These are phyloP conservation scores for Acanthamoeba healyi DNA, from an alignment of 208 protist species.

Conservation along the genomic window DNA sequence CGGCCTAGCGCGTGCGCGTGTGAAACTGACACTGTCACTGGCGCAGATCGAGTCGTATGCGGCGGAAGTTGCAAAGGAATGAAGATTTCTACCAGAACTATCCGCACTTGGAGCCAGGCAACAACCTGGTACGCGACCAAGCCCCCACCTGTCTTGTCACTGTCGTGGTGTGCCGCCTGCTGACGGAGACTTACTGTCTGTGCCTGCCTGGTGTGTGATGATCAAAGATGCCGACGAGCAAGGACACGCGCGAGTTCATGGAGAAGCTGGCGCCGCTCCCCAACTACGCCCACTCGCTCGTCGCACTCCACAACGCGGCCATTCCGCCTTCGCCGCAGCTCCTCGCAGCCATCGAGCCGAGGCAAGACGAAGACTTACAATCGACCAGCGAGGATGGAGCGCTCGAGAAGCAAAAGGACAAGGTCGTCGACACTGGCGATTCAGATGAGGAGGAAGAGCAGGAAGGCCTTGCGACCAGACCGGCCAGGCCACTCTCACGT, in stretches of 20 bases:
- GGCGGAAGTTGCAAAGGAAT: slow-evolving; percentile 53
- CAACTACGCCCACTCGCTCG: neutral
- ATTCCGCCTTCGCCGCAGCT: neutral
- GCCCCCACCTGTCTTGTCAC: neutral
- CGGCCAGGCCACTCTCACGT: neutral
- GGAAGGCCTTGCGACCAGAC: neutral
- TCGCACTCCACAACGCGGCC: neutral
- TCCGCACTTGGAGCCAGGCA: slow-evolving; percentile 61
- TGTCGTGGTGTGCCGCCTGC: too few relatives aligned
- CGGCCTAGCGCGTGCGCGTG: neutral
- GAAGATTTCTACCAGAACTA: slow-evolving; percentile 59
- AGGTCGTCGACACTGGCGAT: too few relatives aligned
- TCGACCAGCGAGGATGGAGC: neutral
- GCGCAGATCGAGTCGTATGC: neutral
- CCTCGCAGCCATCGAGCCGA: neutral
- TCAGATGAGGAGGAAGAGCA: neutral
- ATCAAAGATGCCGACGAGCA: slow-evolving; percentile 4
- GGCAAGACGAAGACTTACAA: too few relatives aligned
- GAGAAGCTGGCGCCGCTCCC: slow-evolving; percentile 1
- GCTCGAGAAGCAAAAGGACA: neutral
- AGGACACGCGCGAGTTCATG: slow-evolving; percentile 40
- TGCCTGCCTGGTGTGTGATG: neutral
- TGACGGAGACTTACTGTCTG: too few relatives aligned
- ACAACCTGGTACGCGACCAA: slow-evolving; percentile 38
- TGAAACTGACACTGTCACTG: neutral